Evolutionary conservation across 371 early-diverging fungal genomes (phyloP), one percentile per base, ranked within the genome.

Genomic region (Massospora cicadina): DNA sequence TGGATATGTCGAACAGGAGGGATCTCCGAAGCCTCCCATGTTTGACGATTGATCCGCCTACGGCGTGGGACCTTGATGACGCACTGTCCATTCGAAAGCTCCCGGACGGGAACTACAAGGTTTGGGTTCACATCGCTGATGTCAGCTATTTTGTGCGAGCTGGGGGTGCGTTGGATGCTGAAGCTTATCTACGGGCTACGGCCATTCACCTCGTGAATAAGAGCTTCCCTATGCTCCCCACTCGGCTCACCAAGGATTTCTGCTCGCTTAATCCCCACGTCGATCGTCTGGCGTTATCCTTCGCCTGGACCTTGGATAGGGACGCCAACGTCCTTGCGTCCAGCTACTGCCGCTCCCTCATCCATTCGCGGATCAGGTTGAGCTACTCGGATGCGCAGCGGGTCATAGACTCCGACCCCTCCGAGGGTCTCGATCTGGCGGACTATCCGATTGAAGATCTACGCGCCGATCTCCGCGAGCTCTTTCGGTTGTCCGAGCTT

Each of bases 1-100:
- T 12, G 10, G 17, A 33, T 33, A 2, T 62, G 7, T 23, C 25
- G 29, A 31, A 54, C 23, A 3, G 98, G 56, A 77, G 73, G 23
- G 98, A 96, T 72, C 78, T 93, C 62, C 78, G 98, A 58, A 69
- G 81, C 55, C 66, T 91, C 65, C 82, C 89, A 69, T 77, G 99
- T 1, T 95, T 96, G 77, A 91, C 90, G 71, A 98, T 99, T 68
- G 99, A 99, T 85, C 99, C 99, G 58, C 95, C 95, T 33, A 80
- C 80, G 32, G 99, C 99, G 84, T 96, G 97, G 1, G 99, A 99
- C 83, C 98, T 99, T 67, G 99, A 99, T 77, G 99, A 99, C 80
- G 98, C 99, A 0, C 81, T 99, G 33, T 99, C 98, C 71, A 87
- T 87, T 0, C 68, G 79, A 27, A 53, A 69, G 54, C 78, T 97